Conservation (phyloP, 495 filamentous ascomycete species). For the Penicillium samsonianum region DNA sequence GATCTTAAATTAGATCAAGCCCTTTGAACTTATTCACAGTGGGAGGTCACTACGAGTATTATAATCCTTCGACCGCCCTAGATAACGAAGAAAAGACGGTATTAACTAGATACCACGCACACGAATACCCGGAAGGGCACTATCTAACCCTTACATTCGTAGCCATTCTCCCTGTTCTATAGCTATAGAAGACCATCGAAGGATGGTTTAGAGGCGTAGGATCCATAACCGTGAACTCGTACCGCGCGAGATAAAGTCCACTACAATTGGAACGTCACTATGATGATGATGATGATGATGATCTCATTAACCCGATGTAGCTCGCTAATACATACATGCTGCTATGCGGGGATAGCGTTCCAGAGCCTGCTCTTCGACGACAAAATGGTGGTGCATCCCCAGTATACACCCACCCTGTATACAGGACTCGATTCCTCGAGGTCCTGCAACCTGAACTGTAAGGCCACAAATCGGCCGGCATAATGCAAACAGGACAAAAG, state of each 20-base stretch:
- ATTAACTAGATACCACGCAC: conserved; percentile 2
- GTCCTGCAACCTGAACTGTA: too few relatives aligned
- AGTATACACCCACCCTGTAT: too few relatives aligned
- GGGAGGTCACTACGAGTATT: too few relatives aligned
- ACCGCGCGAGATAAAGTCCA: conserved; percentile 3
- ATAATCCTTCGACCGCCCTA: background rate
- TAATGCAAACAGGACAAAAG: too few relatives aligned
- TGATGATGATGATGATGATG: background rate
- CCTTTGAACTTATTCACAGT: too few relatives aligned
- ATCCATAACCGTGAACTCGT: conserved; percentile 2
- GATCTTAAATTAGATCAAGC: too few relatives aligned
- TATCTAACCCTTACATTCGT: background rate
- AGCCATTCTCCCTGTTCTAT: conserved; percentile 9
- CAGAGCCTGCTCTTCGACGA: too few relatives aligned
- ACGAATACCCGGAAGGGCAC: background rate
- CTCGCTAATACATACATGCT: conserved; percentile 2
- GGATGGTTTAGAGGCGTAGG: conserved; percentile 1
- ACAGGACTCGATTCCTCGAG: too few relatives aligned
- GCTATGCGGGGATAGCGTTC: background rate
- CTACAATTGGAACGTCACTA: too few relatives aligned
- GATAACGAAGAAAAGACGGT: conserved; percentile 11
- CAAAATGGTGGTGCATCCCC: too few relatives aligned
- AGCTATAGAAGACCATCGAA: conserved; percentile 10
- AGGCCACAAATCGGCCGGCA: too few relatives aligned
- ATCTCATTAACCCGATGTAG: background rate